Evolutionary conservation across 2,329 filamentous ascomycete genomes (phyloP).

Genomic region (Pseudohalonectria lignicola): DNA sequence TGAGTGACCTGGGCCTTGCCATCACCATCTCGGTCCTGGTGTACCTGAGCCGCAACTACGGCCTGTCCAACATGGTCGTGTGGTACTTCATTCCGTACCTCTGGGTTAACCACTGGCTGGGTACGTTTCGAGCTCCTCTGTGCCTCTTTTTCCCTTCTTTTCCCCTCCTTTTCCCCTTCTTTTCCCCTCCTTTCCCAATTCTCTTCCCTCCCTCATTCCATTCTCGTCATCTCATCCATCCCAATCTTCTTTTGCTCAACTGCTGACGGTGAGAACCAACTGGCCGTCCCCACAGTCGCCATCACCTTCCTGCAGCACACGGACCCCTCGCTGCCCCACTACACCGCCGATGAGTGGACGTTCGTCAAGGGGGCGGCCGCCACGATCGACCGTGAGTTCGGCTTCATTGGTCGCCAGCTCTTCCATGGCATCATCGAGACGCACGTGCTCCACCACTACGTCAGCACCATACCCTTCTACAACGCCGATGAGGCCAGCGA

Average conservation of each 20-base stretch:
- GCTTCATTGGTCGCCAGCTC: slow-evolving; percentile 80
- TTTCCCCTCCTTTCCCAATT: background rate
- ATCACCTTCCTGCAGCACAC: slow-evolving; percentile 97
- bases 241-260: too few relatives aligned
- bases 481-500: slow-evolving; percentile 15
- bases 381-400: slow-evolving; percentile 93
- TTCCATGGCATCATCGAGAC: slow-evolving; percentile 95
- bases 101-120: slow-evolving; percentile 98
- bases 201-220: background rate
- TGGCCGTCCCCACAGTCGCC: slow-evolving; percentile 64
- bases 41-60: slow-evolving; percentile 64
- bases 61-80: slow-evolving; percentile 76
- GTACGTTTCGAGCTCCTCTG: slow-evolving; percentile 60
- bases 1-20: slow-evolving; percentile 74
- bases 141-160: background rate
- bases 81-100: slow-evolving; percentile 96
- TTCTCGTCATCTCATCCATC: too few relatives aligned
- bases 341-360: slow-evolving; percentile 75
- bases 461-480: slow-evolving; percentile 68
- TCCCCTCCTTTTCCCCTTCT: background rate
- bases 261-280: too few relatives aligned
- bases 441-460: slow-evolving; percentile 93
- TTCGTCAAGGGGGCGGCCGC: slow-evolving; percentile 87
- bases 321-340: slow-evolving; percentile 86
- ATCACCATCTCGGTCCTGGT: slow-evolving; percentile 52